phyloP scores from a whole-genome alignment of 345 rosid genomes.

The Noccaea bulbosa region DNA sequence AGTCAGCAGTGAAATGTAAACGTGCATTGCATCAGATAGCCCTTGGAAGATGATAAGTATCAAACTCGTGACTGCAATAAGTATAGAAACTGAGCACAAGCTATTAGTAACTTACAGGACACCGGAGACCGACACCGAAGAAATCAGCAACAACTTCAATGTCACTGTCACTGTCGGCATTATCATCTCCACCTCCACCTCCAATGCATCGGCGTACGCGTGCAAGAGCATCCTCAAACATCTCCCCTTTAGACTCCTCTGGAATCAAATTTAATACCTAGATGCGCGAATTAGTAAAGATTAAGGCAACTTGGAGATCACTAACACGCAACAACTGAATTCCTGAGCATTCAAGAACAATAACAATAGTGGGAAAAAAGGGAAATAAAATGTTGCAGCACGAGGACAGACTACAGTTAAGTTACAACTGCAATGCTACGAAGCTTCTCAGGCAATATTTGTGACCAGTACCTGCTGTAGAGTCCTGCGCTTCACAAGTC shows the following conservation, averaged over 20 bases:
- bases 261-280: conserved; percentile 85
- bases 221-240: conserved; percentile 80
- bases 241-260: conserved; percentile 83
- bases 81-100: conserved; percentile 20
- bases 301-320: conserved; percentile 7
- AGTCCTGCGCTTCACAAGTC: conserved; percentile 76
- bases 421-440: conserved; percentile 16
- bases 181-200: conserved; percentile 78
- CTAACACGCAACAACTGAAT: conserved; percentile 17
- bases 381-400: conserved; percentile 17
- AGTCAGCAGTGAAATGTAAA: conserved; percentile 16
- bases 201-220: conserved; percentile 94
- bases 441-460: conserved; percentile 11
- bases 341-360: conserved; percentile 8
- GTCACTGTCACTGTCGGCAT: conserved; percentile 96
- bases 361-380: not conserved
- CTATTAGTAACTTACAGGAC: conserved; percentile 76
- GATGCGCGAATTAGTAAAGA: conserved; percentile 26
- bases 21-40: conserved; percentile 4
- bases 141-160: conserved; percentile 96
- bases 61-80: conserved; percentile 1
- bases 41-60: conserved; percentile 23
- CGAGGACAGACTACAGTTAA: not conserved
- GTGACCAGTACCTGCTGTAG: conserved; percentile 70
- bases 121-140: conserved; percentile 78